phyloP scores from a whole-genome alignment of 306 rosid species.

The Glycyrrhiza uralensis region DNA sequence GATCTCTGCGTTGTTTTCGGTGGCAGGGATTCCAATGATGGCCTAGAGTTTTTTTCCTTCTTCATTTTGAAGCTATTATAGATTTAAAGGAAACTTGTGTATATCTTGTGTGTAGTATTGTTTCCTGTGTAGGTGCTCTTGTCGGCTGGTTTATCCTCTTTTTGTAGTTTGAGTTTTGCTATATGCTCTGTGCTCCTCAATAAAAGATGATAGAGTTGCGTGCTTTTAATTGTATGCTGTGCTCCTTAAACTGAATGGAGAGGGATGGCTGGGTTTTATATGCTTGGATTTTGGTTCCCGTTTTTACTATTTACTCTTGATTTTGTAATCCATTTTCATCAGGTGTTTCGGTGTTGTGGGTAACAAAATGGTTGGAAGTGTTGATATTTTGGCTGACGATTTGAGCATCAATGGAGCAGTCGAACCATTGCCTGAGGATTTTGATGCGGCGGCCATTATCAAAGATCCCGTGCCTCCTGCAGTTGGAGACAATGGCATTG shows the following conservation, averaged over 20 bases:
- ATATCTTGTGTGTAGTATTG: background rate
- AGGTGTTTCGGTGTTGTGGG: conserved; percentile 10
- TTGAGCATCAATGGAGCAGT: conserved; percentile 23
- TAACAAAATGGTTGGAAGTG: conserved; percentile 37
- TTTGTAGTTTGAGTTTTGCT: background rate
- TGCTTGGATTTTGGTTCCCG: background rate
- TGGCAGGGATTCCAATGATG: background rate
- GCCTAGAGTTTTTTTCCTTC: background rate
- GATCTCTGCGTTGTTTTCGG: background rate
- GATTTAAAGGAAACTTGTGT: background rate
- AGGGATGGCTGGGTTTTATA: background rate
- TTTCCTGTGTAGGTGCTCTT: background rate
- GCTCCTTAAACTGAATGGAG: background rate
- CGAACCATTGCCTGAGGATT: conserved; percentile 38
- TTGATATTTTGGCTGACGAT: background rate
- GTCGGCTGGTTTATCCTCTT: background rate
- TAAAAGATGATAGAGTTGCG: background rate
- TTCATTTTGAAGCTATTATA: background rate
- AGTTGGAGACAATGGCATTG: conserved; percentile 8
- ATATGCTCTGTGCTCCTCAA: background rate
- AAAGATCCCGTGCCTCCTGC: conserved; percentile 36
- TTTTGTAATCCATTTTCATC: background rate
- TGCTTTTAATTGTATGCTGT: background rate
- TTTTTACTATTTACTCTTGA: background rate
- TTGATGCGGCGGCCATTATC: conserved; percentile 21